These are phyloP conservation scores for Yamadazyma epiphylla DNA, from an alignment of 1,139 yeast species.

Conservation along the genomic window DNA sequence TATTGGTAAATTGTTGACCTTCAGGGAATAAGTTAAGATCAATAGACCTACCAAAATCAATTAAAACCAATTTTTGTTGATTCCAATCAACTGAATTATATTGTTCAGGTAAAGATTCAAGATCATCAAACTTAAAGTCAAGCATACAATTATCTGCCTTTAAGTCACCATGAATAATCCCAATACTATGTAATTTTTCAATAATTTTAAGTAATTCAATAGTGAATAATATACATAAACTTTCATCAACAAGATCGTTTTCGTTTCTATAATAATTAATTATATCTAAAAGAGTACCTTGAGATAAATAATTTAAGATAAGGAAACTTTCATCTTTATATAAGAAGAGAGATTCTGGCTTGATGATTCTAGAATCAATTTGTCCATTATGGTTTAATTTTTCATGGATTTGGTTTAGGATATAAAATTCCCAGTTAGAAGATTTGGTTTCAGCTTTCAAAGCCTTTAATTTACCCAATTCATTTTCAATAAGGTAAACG, in stretches of 20 bases:
- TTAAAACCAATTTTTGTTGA: conserved; percentile 56
- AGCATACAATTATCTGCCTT: conserved; percentile 89
- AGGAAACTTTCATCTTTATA: conserved; percentile 75
- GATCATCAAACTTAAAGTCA: conserved; percentile 40
- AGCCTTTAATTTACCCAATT: conserved; percentile 57
- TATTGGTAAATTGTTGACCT: conserved; percentile 52
- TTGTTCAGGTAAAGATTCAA: conserved; percentile 17
- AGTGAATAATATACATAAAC: conserved; percentile 59
- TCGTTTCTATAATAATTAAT: conserved; percentile 46
- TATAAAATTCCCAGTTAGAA: conserved; percentile 79
- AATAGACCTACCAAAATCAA: conserved; percentile 82
- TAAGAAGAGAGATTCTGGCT: conserved; percentile 49
- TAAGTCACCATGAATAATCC: conserved; percentile 80
- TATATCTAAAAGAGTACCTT: conserved; percentile 77
- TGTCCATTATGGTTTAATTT: conserved; percentile 18
- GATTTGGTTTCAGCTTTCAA: conserved; percentile 72
- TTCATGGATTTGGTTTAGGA: conserved; percentile 52
- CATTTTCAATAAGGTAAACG: conserved; percentile 72
- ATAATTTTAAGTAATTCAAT: conserved; percentile 58
- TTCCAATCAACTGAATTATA: conserved; percentile 47
- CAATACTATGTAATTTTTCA: conserved; percentile 59
- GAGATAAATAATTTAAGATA: conserved; percentile 62
- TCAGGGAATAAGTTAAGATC: conserved; percentile 59
- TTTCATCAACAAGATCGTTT: conserved; percentile 49
- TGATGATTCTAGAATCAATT: conserved; percentile 22